Base-by-base conservation (phyloP, 169 alveolate species). In the Eimeria sp. region DNA sequence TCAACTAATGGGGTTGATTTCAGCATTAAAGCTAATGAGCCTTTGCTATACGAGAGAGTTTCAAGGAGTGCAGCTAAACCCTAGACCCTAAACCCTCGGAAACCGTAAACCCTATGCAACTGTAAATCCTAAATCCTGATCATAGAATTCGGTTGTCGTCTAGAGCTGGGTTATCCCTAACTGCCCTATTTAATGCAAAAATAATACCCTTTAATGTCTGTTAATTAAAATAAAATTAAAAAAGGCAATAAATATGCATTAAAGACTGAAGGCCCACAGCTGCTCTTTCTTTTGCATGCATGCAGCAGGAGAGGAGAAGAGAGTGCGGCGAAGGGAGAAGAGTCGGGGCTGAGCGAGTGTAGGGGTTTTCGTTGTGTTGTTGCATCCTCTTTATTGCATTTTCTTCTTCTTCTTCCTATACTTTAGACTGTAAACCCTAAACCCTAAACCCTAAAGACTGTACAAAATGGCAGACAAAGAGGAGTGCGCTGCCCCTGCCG, bases 401-500 rank as follows among this genome's bases (percentile, higher is more conserved):
- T 82, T 43, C 13, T 25, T 40, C 18, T 49, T 51, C 61, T 25
- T 84, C 58, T 34, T 54, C 25, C 45, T n/a, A 4, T 18, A 13
- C 22, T 13, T 25, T 54, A 54, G 16, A 54, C 65, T 40, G 40
- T 58, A 40, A 47, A 20, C 67, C 73, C 30, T 51, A 40, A n/a
- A 40, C 94, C 43, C 43, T 63, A 34, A n/a, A 40, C 61, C 58
- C 45, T 5, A 20, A 27, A 51, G 45, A 5, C 43, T 22, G 11
- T 54, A 20, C 89, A 58, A 73, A 30, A 90, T 90, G 95, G 57
- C 90, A 25, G 96, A 78, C 92, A 65, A 61, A 30, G 73, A 76
- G 10, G 54, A 93, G 4, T 58, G 34, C 22, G 67, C 95, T 25
- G n/a, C 96, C 16, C 84, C 94, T 27, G 63, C 96, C 1, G 89